Conservation (phyloP, 768 basidiomycete species). For the Austroboletus eburneus region DNA sequence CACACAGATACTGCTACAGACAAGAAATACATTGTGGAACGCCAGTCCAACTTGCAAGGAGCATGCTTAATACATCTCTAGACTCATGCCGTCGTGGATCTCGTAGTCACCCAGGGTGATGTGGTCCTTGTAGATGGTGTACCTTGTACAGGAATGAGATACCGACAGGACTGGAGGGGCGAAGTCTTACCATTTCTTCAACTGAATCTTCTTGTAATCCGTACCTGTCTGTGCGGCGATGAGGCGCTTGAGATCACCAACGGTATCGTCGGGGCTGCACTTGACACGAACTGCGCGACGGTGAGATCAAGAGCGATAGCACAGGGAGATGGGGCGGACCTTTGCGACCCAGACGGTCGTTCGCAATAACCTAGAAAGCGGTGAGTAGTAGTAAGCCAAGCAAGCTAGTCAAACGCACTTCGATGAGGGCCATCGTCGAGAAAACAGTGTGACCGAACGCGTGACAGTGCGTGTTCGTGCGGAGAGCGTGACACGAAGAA, state of each 20-base stretch:
- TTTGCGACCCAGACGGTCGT: slow-evolving; percentile 93
- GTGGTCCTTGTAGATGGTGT: slow-evolving; percentile 94
- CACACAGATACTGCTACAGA: slow-evolving; percentile 13
- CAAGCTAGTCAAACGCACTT: slow-evolving; percentile 37
- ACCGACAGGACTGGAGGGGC: neutral
- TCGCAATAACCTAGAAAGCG: slow-evolving; percentile 75
- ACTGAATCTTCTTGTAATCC: slow-evolving; percentile 73
- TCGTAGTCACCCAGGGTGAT: slow-evolving; percentile 91
- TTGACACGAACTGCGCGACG: slow-evolving; percentile 80
- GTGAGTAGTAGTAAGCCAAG: neutral
- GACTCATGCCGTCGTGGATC: slow-evolving; percentile 88
- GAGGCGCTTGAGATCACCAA: slow-evolving; percentile 95
- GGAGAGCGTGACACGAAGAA: slow-evolving; percentile 9
- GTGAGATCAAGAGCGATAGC: slow-evolving; percentile 1
- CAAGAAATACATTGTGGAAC: slow-evolving; percentile 5
- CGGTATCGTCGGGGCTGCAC: slow-evolving; percentile 92
- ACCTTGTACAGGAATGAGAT: slow-evolving; percentile 48
- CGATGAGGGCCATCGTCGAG: slow-evolving; percentile 48
- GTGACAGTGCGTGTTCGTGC: slow-evolving; percentile 16
- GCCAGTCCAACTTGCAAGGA: neutral
- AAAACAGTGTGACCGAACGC: slow-evolving; percentile 13
- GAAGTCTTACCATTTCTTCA: slow-evolving; percentile 89
- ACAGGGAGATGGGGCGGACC: slow-evolving; percentile 40
- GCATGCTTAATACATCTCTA: slow-evolving; percentile 80
- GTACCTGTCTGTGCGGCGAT: slow-evolving; percentile 97